Evolutionary conservation across 768 basidiomycete species (phyloP), one percentile per base, ranked within the genome.

Genomic region (Termitomyces sp.): DNA sequence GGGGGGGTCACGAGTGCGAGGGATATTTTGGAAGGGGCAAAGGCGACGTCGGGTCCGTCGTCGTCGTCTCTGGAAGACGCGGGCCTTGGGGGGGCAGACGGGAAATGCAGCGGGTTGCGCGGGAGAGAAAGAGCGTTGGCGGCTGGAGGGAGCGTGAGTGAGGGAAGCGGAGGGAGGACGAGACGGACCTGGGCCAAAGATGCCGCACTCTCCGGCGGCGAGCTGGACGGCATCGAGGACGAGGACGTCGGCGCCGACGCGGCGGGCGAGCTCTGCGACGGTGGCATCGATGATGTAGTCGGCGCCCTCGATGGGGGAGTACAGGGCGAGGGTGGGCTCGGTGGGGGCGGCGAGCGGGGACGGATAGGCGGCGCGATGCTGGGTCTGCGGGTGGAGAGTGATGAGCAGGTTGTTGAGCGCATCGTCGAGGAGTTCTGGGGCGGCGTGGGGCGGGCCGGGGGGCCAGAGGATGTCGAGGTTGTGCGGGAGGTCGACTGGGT

Each of bases 201-300:
- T 77, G 3, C 94, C 94, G 77, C 86, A 89, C 69, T 92, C 87
- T n/a, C 93, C 92, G 4, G 92, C 87, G 35, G 90, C 92, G 20
- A 96, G 75, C 58, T 94, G 90, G 9, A 87, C 84, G 3, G 88
- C 77, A 73, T 98, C 94, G 51, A 98, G 68, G 14, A 94, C 82
- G 9, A 95, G 77, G 12, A 97, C 86, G 61, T 97, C 95, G 20
- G 92, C 82, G 28, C 81, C 83, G 2, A 86, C 84, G 54, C 80
- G 79, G 49, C 81, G 79, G 6, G 91, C 92, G 61, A 95, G 72
- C 68, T 92, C 89, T 40, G 80, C 77, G 12, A 96, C 85, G 3
- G 92, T 90, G 20, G 84, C 82, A 66, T 90, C 88, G 22, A 94
- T 78, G 24, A 94, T 79, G 68, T 89, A 86, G 60, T 92, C 87